phyloP scores from a whole-genome alignment of 257 asterid species.

The Prunella vulgaris region DNA sequence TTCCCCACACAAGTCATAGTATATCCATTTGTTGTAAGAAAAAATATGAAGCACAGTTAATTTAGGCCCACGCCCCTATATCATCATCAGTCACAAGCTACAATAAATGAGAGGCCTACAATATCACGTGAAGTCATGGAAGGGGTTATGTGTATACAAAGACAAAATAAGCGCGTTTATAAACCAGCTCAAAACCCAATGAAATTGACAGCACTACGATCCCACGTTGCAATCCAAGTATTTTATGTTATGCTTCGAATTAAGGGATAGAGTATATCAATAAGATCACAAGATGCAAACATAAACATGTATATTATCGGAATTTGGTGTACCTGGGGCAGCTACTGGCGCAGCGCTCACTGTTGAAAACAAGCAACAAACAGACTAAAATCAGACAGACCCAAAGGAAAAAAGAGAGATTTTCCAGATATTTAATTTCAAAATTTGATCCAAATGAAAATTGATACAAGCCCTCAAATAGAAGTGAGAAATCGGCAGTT shows the following conservation, averaged over 20 bases:
- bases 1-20: not conserved
- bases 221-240: not conserved
- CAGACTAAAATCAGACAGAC: not conserved
- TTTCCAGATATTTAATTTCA: no score
- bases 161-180: not conserved
- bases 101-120: conserved; percentile 2
- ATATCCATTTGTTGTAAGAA: not conserved
- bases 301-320: not conserved
- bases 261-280: not conserved
- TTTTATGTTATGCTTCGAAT: not conserved
- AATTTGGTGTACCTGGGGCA: conserved; percentile 59
- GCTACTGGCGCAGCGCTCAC: conserved; percentile 44
- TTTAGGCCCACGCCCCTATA: not conserved
- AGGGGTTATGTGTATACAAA: not conserved
- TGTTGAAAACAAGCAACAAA: conserved; percentile 24
- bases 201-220: not conserved
- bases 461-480: not conserved
- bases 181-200: not conserved
- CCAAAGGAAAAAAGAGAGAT: not conserved
- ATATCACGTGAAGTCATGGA: conserved; percentile 16
- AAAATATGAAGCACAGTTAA: not conserved
- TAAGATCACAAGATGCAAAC: not conserved
- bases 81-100: not conserved
- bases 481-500: not conserved
- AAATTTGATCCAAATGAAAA: not conserved